Percentiles rank a stretch among this genome's conserved stretches.
These are phyloP conservation scores for Nicotiana tabacum DNA, from an alignment of 257 asterid species.

Conservation along the genomic window DNA sequence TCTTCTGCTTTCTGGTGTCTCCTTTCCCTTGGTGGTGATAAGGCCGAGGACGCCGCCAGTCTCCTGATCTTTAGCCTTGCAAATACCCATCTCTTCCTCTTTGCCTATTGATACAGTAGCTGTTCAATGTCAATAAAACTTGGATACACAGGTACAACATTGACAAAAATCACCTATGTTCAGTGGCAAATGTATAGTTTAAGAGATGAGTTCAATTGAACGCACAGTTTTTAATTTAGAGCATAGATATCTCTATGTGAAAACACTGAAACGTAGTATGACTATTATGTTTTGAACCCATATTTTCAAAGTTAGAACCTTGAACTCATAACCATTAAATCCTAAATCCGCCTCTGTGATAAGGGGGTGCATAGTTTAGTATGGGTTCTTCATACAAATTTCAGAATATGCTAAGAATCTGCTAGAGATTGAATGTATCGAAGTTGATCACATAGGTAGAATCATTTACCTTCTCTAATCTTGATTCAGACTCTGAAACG, in stretches of 20 bases:
- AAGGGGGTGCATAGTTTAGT: no score
- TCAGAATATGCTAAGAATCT: background rate
- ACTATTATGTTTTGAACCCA: background rate
- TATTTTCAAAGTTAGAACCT: background rate
- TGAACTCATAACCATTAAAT: background rate
- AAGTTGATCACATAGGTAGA: slow-evolving; percentile 5
- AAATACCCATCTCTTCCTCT: slow-evolving; percentile 52
- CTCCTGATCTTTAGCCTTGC: slow-evolving; percentile 45
- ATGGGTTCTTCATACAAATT: background rate
- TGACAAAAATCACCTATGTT: background rate
- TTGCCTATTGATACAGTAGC: slow-evolving; percentile 35
- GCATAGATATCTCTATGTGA: background rate
- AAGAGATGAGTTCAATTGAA: background rate
- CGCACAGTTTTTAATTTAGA: background rate
- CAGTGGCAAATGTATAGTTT: background rate
- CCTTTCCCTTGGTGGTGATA: slow-evolving; percentile 32
- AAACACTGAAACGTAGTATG: background rate
- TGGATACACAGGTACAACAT: background rate
- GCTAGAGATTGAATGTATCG: background rate
- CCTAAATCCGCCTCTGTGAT: background rate
- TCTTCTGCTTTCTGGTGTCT: slow-evolving; percentile 22
- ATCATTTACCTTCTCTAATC: slow-evolving; percentile 54
- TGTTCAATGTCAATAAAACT: background rate
- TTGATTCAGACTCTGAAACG: slow-evolving; percentile 51
- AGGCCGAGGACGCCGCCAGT: slow-evolving; percentile 24